Evolutionary conservation across 2,329 filamentous ascomycete genomes (phyloP), one percentile per base, ranked within the genome.

Genomic region (Cladosporium halotolerans): DNA sequence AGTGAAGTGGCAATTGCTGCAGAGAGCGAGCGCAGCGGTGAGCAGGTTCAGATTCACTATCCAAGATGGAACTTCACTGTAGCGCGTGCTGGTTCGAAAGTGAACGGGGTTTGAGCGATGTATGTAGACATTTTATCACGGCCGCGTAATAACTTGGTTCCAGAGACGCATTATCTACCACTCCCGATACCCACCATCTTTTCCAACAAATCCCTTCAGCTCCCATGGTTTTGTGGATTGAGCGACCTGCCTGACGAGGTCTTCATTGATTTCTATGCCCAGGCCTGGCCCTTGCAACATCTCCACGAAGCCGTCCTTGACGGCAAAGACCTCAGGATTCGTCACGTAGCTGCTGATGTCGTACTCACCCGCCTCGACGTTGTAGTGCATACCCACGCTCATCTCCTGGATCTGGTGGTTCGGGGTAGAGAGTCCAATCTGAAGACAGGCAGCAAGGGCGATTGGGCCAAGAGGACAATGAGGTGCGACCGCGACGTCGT

Each of bases 311-410:
- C 62, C 62, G 7, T 62, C 57, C n/a, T 48, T 56, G 13, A 63
- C 60, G n/a, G 55, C 39, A 40, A 63, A 62, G 1, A 59, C 58
- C 34, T 60, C 58, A 1, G 60, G 52, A 23, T 63, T 58, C n/a
- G 45, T 56, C 8, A 63, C 53, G 36, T 62, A 63, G 50, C 56
- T 62, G 49, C 58, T 52, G 11, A 87, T 72, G 62, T 88, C 84
- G 60, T 82, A 75, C 3, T 80, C 76, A 1, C 79, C 82, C 0
- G 76, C 78, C 58, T 78, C 76, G 4, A 69, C 67, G 59, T 90
- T 90, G 63, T 90, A 90, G 65, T 90, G 87, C 58, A 90, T 90
- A 0, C 86, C 86, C 28, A 89, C 62, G 45, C 83, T 85, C 87
- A 89, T 89, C 66, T 89, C 86, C 63, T 88, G 83, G 31, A 89